Percentiles rank a stretch among this genome's conserved stretches.
Conservation (phyloP, 345 rosid genomes). For the Psidium friedrichsthalianum region DNA sequence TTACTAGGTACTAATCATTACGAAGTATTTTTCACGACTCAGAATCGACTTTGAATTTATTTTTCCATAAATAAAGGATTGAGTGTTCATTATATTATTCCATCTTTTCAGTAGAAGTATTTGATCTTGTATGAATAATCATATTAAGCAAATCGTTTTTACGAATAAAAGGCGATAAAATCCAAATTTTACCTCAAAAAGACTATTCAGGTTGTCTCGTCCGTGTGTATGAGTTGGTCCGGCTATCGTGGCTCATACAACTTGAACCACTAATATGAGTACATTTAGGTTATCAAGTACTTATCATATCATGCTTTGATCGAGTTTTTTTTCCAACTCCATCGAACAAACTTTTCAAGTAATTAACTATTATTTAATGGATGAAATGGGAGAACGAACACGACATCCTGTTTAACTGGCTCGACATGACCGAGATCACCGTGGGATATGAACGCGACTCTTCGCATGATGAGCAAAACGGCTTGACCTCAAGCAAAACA, state of each 20-base stretch:
- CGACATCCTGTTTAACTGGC: background rate
- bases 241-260: background rate
- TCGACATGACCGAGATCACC: background rate
- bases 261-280: background rate
- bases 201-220: background rate
- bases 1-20: background rate
- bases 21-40: background rate
- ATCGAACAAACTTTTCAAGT: background rate
- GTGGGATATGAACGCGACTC: background rate
- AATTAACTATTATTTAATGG: too few relatives aligned
- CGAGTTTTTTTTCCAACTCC: background rate
- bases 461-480: background rate
- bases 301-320: background rate
- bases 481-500: background rate
- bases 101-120: background rate
- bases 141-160: background rate
- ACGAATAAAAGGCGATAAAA: background rate
- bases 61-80: background rate
- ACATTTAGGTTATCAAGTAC: background rate
- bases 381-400: background rate
- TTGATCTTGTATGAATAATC: background rate
- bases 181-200: background rate
- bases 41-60: background rate
- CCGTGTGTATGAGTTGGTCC: background rate
- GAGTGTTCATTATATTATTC: background rate